Conservation (phyloP, 2,329 filamentous ascomycete species). For the Immersiporthe knoxdaviesiana region DNA sequence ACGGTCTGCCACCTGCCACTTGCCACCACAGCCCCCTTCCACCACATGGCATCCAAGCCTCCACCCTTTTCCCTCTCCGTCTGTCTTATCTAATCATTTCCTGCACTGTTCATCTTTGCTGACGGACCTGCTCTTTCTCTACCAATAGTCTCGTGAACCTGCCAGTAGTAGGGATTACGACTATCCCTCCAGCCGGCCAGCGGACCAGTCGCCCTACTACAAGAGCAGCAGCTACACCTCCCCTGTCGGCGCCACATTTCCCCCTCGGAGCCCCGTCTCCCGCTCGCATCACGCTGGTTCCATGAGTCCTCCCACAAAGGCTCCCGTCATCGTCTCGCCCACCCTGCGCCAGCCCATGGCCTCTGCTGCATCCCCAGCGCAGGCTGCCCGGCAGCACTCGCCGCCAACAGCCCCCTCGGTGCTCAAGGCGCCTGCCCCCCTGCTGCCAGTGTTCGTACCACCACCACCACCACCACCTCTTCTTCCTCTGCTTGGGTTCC, state of each 20-base stretch:
- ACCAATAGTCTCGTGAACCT: constrained; percentile 52
- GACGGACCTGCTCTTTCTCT: constrained; percentile 28
- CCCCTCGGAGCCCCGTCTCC: constrained; percentile 54
- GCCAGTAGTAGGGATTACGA: constrained; percentile 41
- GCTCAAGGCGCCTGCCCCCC: constrained; percentile 44
- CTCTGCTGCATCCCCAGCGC: constrained; percentile 45
- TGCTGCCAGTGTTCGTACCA: constrained; percentile 42
- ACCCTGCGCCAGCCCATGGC: constrained; percentile 48
- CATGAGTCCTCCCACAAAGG: constrained; percentile 47
- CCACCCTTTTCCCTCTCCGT: constrained; percentile 21
- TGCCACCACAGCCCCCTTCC: too few species aligned
- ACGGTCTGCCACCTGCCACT: not conserved
- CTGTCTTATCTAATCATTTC: constrained; percentile 8
- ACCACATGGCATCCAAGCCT: not conserved
- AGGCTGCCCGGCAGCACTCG: constrained; percentile 35
- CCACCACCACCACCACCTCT: too few species aligned
- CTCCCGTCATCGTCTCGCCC: constrained; percentile 52
- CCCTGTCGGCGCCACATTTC: constrained; percentile 49
- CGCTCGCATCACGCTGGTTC: constrained; percentile 49
- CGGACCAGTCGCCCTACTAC: constrained; percentile 53
- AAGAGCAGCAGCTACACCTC: constrained; percentile 54
- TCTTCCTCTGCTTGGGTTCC: too few species aligned
- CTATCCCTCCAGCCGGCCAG: constrained; percentile 45
- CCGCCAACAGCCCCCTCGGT: constrained; percentile 46
- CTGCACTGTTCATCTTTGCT: constrained; percentile 21